A percentile compares a stretch with the other conserved stretches of the same genome.
phyloP scores from a whole-genome alignment of 371 early-diverging fungal species.

The Lichtheimia ramosa region DNA sequence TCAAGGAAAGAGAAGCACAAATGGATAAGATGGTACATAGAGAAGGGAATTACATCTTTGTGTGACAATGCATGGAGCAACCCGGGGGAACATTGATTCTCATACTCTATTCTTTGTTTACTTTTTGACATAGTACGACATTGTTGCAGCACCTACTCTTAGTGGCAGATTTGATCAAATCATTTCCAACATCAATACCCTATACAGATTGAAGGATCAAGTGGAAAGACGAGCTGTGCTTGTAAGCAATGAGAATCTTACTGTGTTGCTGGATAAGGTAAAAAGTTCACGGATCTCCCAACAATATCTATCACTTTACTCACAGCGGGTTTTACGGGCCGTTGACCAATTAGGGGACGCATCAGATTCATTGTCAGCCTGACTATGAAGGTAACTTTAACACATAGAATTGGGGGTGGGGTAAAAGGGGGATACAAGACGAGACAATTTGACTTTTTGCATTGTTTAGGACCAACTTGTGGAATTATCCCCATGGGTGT shows the following conservation, averaged over 20 bases:
- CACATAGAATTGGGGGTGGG: not conserved
- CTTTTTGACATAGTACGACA: slow-evolving; percentile 39
- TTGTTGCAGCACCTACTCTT: slow-evolving; percentile 81
- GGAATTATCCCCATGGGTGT: slow-evolving; percentile 85
- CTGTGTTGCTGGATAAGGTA: slow-evolving; percentile 71
- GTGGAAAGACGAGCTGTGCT: slow-evolving; percentile 57
- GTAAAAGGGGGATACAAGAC: not conserved
- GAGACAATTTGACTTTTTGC: slow-evolving; percentile 1
- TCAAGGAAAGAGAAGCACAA: slow-evolving; percentile 34
- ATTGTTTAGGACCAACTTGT: slow-evolving; percentile 73
- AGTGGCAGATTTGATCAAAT: slow-evolving; percentile 92
- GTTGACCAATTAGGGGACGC: slow-evolving; percentile 51
- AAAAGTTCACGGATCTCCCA: slow-evolving; percentile 3
- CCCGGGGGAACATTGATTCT: not conserved
- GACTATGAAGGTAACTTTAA: slow-evolving; percentile 59
- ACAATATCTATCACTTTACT: too few species aligned
- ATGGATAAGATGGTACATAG: slow-evolving; percentile 18
- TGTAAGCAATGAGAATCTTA: slow-evolving; percentile 71
- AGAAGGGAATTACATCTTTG: not conserved
- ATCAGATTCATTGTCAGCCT: slow-evolving; percentile 63
- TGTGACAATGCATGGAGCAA: too few species aligned
- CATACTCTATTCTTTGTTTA: not conserved
- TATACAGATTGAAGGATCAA: slow-evolving; percentile 55
- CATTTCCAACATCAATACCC: slow-evolving; percentile 72
- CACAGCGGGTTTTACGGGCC: too few species aligned